Percentiles rank a stretch among this genome's conserved stretches.
Evolutionary conservation across 2,329 filamentous ascomycete species (phyloP).

Genomic region (Apiospora arundinis): DNA sequence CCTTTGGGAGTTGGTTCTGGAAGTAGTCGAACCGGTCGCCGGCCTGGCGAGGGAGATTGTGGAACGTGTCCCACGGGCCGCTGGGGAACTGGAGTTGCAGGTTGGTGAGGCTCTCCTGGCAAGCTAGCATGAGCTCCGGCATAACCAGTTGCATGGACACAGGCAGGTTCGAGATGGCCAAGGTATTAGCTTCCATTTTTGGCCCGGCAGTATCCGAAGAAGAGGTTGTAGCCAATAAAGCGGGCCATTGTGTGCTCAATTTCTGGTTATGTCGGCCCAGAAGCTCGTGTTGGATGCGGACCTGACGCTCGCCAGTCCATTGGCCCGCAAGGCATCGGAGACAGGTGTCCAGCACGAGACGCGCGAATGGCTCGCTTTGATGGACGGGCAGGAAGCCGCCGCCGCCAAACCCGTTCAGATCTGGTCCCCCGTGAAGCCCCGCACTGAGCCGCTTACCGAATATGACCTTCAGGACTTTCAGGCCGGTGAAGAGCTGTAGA

Average conservation of each 20-base stretch:
- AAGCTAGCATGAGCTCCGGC: background rate
- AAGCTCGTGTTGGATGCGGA: background rate
- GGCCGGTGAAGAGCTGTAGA: background rate
- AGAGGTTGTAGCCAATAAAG: background rate
- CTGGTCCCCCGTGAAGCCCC: too few relatives aligned
- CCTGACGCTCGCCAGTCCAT: background rate
- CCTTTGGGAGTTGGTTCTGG: slow-evolving; percentile 25
- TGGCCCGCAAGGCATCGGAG: background rate
- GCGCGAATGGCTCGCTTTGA: background rate
- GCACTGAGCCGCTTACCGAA: background rate
- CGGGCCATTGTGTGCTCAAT: background rate
- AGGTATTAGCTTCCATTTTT: background rate
- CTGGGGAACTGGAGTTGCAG: background rate
- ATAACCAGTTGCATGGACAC: background rate
- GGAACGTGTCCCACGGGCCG: background rate
- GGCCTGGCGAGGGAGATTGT: background rate
- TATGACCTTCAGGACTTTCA: background rate
- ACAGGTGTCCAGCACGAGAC: background rate
- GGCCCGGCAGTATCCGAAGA: background rate
- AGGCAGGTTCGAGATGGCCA: background rate
- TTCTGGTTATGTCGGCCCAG: background rate
- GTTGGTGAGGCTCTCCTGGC: background rate
- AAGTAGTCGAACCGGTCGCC: slow-evolving; percentile 32
- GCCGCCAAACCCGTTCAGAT: too few relatives aligned
- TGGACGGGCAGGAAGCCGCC: background rate